A percentile compares a stretch with the other conserved stretches of the same genome.
Evolutionary conservation across 2,329 filamentous ascomycete species (phyloP).

Genomic region (Diaporthe aspalathi): DNA sequence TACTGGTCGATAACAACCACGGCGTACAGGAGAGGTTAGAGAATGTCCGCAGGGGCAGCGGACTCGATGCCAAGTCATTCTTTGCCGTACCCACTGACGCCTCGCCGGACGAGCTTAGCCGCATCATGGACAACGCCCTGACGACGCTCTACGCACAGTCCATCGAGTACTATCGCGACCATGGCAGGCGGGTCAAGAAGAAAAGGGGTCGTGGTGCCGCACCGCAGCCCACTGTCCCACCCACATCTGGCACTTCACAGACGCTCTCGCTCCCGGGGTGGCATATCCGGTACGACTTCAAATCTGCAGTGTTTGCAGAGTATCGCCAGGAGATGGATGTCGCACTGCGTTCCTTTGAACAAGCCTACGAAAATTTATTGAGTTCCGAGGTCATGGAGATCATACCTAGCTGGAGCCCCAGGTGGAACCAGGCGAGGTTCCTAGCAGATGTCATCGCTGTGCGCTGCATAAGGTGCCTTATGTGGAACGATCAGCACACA

Average conservation of each 20-base stretch:
- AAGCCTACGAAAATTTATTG: constrained; percentile 86
- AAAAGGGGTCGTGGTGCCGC: constrained; percentile 84
- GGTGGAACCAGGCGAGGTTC: constrained; percentile 93
- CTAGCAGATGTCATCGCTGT: constrained; percentile 85
- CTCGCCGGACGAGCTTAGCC: constrained; percentile 76
- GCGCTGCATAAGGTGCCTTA: constrained; percentile 81
- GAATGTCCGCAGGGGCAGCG: constrained; percentile 81
- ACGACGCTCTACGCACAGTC: constrained; percentile 78
- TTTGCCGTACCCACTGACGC: constrained; percentile 85
- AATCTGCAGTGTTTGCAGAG: constrained; percentile 89
- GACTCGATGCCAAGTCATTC: constrained; percentile 84
- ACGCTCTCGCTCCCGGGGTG: constrained; percentile 87
- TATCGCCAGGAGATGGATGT: constrained; percentile 93
- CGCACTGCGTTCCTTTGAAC: constrained; percentile 86
- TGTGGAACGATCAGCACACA: constrained; percentile 84
- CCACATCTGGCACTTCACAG: constrained; percentile 85
- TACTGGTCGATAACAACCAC: constrained; percentile 76
- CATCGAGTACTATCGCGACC: constrained; percentile 91
- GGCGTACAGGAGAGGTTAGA: constrained; percentile 76
- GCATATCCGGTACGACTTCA: constrained; percentile 96
- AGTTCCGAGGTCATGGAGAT: constrained; percentile 87
- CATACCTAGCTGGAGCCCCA: constrained; percentile 88
- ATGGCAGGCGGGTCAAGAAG: constrained; percentile 90
- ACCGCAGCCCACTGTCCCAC: constrained; percentile 84
- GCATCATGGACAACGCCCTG: constrained; percentile 80